Evolutionary conservation across 768 basidiomycete species (phyloP).

Genomic region (Mycena galericulata): DNA sequence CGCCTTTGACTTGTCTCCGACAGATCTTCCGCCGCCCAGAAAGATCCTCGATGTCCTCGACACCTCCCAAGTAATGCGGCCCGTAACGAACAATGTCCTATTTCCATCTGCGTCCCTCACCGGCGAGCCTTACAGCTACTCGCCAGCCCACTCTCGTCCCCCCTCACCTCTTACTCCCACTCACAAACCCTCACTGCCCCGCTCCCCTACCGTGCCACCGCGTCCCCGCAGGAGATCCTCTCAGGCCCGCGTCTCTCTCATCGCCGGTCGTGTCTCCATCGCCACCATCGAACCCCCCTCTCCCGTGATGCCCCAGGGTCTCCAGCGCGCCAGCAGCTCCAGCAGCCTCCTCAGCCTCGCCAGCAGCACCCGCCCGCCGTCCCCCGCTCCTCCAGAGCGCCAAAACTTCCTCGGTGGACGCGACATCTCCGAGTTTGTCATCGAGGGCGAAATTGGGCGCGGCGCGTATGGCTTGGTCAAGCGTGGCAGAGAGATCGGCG

Average conservation of each 20-base stretch:
- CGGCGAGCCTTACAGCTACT: slow-evolving; percentile 47
- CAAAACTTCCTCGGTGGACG: slow-evolving; percentile 69
- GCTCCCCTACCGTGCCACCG: slow-evolving; percentile 64
- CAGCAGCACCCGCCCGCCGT: slow-evolving; percentile 72
- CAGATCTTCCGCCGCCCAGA: slow-evolving; percentile 18
- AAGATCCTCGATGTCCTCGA: slow-evolving; percentile 47
- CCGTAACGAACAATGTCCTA: slow-evolving; percentile 42
- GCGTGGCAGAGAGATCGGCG: slow-evolving; percentile 81
- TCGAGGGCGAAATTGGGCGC: slow-evolving; percentile 90
- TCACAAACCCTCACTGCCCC: slow-evolving; percentile 45
- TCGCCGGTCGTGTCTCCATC: slow-evolving; percentile 85
- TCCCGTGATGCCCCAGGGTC: slow-evolving; percentile 67
- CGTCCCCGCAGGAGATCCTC: slow-evolving; percentile 83
- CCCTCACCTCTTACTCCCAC: slow-evolving; percentile 22
- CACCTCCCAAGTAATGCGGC: slow-evolving; percentile 39
- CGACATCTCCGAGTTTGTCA: slow-evolving; percentile 87
- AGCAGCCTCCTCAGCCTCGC: slow-evolving; percentile 72
- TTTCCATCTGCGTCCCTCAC: slow-evolving; percentile 31
- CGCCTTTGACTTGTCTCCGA: slow-evolving; percentile 31
- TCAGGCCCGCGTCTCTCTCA: slow-evolving; percentile 85
- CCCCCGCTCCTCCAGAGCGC: slow-evolving; percentile 59
- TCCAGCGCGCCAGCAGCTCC: slow-evolving; percentile 73
- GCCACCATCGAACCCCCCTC: slow-evolving; percentile 81
- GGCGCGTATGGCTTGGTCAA: slow-evolving; percentile 98
- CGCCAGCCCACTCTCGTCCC: slow-evolving; percentile 33